A percentile compares a stretch with the other conserved stretches of the same genome.
phyloP scores from a whole-genome alignment of 192 early-diverging fungal genomes.

The Coemansia sp. region DNA sequence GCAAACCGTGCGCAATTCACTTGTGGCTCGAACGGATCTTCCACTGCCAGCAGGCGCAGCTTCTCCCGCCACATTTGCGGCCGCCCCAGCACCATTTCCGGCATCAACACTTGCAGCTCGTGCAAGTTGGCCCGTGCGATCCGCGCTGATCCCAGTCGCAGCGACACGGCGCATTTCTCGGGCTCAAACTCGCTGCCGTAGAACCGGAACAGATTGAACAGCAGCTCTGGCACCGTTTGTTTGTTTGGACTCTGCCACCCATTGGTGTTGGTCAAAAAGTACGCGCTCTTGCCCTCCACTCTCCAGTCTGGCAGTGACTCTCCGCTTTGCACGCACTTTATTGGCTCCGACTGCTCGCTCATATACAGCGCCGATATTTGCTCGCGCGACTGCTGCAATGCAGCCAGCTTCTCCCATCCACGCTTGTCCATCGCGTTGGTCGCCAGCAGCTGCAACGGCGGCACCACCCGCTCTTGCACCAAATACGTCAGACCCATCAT shows the following conservation, averaged over 20 bases:
- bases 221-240: slow-evolving; percentile 12
- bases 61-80: slow-evolving; percentile 24
- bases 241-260: slow-evolving; percentile 35
- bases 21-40: slow-evolving; percentile 38
- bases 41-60: slow-evolving; percentile 36
- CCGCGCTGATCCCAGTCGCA: slow-evolving; percentile 22
- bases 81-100: neutral
- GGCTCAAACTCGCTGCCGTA: slow-evolving; percentile 43
- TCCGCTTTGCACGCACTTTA: slow-evolving; percentile 10
- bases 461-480: slow-evolving; percentile 30
- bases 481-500: slow-evolving; percentile 49
- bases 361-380: slow-evolving; percentile 5
- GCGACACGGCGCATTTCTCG: slow-evolving; percentile 25
- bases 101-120: slow-evolving; percentile 14
- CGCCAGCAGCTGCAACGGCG: slow-evolving; percentile 38
- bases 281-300: slow-evolving; percentile 14
- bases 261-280: slow-evolving; percentile 7
- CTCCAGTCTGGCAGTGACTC: neutral
- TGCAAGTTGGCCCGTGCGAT: slow-evolving; percentile 26
- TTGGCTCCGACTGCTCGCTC: neutral
- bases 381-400: slow-evolving; percentile 9
- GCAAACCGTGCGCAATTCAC: slow-evolving; percentile 41
- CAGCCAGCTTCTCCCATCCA: slow-evolving; percentile 12
- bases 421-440: neutral
- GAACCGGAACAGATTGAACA: slow-evolving; percentile 32